Base-by-base conservation (phyloP, 2,329 filamentous ascomycete species). In the Aaosphaeria arxii region DNA sequence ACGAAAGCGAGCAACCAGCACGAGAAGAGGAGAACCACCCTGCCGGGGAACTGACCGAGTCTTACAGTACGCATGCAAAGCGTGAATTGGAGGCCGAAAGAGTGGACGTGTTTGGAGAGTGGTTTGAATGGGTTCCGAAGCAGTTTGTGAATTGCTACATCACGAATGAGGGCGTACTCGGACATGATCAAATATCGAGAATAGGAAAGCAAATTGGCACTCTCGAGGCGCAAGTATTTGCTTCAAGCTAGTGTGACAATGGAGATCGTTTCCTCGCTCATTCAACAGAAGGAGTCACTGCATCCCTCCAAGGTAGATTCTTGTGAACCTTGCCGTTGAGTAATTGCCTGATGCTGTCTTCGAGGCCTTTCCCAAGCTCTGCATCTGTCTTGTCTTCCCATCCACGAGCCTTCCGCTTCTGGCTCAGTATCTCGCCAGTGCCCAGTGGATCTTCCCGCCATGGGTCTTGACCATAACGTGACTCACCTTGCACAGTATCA, bases 391-490 rank as follows among this genome's bases (percentile, higher is more conserved):
- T 43, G 5, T 53, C 51, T 41, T 68, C 54, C 72, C 73, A 76
- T 13, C 71, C 70, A n/a, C 74, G 57, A 13, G 63, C 56, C 31
- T 53, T 61, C 32, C 74, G 67, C 61, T 77, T 77, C 7, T 51
- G 53, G n/a, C 53, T 51, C 30, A 76, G 53, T 1, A 62, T 49
- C 28, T 64, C 54, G 1, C 64, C 58, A 1, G 57, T 62, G 4
- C 73, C 74, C 42, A 75, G 66, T 1, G 66, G 62, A 57, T 77
- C 74, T 2, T 62, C 48, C 11, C 55, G 52, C 64, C 74, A 77
- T 4, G 61, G 62, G 6, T 51, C 53, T 47, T 69, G 71, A 3
- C 72, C 74, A 36, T 61, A 59, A 40, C 58, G 53, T 28, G 63
- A 56, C 52, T 76, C 74, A 5, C 69, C 70, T 7, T 49, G 40